A percentile compares a stretch with the other conserved stretches of the same genome.
These are phyloP conservation scores for Magnusiomyces magnusii DNA, from an alignment of 1,139 yeast genomes.

Conservation along the genomic window DNA sequence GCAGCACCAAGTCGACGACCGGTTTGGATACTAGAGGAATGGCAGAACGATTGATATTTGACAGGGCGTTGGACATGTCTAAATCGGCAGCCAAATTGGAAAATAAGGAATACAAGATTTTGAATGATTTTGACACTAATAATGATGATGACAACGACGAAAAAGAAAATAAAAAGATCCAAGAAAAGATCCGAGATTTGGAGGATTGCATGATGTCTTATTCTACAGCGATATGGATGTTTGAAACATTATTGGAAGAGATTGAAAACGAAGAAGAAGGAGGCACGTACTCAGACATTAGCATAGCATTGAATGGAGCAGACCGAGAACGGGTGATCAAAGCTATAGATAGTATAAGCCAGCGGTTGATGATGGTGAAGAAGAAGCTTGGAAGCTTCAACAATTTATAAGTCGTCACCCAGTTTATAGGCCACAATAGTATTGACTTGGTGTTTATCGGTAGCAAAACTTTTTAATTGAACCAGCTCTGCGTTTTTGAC, in stretches of 20 bases:
- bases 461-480: conserved; percentile 59
- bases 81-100: conserved; percentile 87
- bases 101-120: too few species aligned
- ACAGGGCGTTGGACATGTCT: conserved; percentile 88
- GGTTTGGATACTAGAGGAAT: conserved; percentile 22
- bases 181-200: conserved; percentile 49
- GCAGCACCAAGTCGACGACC: conserved; percentile 18
- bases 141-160: too few species aligned
- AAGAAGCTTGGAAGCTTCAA: conserved; percentile 22
- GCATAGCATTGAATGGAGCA: conserved; percentile 49
- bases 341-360: conserved; percentile 35
- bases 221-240: conserved; percentile 92
- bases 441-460: conserved; percentile 64
- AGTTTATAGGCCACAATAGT: conserved; percentile 66
- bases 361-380: conserved; percentile 27
- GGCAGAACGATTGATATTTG: conserved; percentile 83
- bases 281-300: conserved; percentile 24
- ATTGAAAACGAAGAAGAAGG: not conserved
- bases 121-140: too few species aligned
- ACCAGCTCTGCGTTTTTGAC: conserved; percentile 58
- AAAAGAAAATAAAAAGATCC: too few species aligned
- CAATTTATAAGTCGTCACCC: conserved; percentile 18
- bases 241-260: conserved; percentile 65
- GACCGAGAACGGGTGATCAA: conserved; percentile 70
- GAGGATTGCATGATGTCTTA: conserved; percentile 80